Percentiles rank a stretch among this genome's conserved stretches.
phyloP scores from a whole-genome alignment of 1,284 basidiomycete species.

The Cutaneotrichosporon mucoides region DNA sequence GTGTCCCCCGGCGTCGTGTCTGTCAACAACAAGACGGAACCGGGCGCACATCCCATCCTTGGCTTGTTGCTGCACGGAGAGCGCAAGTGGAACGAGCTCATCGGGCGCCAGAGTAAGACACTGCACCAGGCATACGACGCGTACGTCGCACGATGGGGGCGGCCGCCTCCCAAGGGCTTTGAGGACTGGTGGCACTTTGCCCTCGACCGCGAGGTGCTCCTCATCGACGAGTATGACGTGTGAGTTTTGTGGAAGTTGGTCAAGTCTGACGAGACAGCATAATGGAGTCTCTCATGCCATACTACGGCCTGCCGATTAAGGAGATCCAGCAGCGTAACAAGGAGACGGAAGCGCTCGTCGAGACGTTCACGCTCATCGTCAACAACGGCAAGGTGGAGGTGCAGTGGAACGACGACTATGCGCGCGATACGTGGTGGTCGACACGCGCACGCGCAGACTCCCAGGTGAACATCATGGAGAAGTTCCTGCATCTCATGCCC shows the following conservation, averaged over 20 bases:
- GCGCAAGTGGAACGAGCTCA: conserved; percentile 48
- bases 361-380: conserved; percentile 50
- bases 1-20: conserved; percentile 39
- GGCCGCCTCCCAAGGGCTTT: conserved; percentile 50
- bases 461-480: conserved; percentile 51
- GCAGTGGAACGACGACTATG: conserved; percentile 51
- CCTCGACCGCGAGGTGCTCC: conserved; percentile 32
- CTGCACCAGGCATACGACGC: conserved; percentile 51
- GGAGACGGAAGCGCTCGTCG: conserved; percentile 45
- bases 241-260: conserved; percentile 21
- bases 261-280: conserved; percentile 28
- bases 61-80: conserved; percentile 51
- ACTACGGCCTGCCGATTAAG: conserved; percentile 42
- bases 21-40: conserved; percentile 13
- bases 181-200: conserved; percentile 43
- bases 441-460: conserved; percentile 44
- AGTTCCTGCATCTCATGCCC: conserved; percentile 41
- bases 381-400: conserved; percentile 48
- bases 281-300: conserved; percentile 46
- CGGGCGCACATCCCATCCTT: conserved; percentile 47
- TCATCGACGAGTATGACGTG: conserved; percentile 50
- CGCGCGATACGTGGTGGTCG: conserved; percentile 47
- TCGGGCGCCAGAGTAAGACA: conserved; percentile 50
- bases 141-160: conserved; percentile 49
- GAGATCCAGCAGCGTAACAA: conserved; percentile 36